Conservation (phyloP, 2,329 filamentous ascomycete genomes). For the Emmonsia crescens region DNA sequence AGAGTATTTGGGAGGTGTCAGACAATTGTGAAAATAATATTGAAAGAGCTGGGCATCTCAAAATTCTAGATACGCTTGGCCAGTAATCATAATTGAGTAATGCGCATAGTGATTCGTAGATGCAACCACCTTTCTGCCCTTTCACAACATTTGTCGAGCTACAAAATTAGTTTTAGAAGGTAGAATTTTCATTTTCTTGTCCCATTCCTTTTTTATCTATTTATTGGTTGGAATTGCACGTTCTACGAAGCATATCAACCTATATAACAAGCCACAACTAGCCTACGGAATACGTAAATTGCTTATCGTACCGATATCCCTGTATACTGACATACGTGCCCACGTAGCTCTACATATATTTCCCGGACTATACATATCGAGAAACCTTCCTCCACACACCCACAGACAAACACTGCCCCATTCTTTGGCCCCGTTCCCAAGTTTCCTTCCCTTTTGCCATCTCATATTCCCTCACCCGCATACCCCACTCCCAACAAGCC, state of each 20-base stretch:
- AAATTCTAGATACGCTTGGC: not conserved
- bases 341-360: not conserved
- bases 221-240: not conserved
- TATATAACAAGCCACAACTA: not conserved
- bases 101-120: not conserved
- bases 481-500: constrained; percentile 15
- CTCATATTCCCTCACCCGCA: constrained; percentile 8
- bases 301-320: not conserved
- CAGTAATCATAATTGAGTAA: not conserved
- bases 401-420: not conserved
- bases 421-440: not conserved
- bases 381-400: not conserved
- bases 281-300: not conserved
- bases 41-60: not conserved
- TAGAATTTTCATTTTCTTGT: too few relatives aligned
- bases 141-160: not conserved
- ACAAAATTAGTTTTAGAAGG: not conserved
- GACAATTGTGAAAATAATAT: not conserved
- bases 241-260: not conserved
- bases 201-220: not conserved
- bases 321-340: not conserved
- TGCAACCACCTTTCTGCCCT: not conserved
- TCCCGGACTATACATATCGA: not conserved
- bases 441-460: not conserved
- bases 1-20: not conserved